Evolutionary conservation across 169 alveolate genomes (phyloP).

Genomic region (Eimeria nieschulzi): DNA sequence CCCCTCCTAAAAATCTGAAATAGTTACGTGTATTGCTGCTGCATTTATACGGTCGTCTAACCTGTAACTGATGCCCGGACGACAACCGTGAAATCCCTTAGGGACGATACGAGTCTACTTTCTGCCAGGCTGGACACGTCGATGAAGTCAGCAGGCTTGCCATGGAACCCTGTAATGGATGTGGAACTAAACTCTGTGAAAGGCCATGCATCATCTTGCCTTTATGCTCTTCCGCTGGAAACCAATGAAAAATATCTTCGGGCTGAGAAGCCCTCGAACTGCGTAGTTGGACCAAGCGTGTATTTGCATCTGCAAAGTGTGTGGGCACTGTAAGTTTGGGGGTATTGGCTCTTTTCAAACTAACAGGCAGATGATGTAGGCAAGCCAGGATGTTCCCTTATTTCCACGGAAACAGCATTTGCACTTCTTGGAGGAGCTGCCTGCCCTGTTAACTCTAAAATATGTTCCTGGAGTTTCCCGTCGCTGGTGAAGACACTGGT

Average conservation of each 20-base stretch:
- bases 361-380: background rate
- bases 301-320: background rate
- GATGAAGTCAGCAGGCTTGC: constrained; percentile 78
- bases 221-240: constrained; percentile 57
- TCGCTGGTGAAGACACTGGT: too few species aligned
- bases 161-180: constrained; percentile 78
- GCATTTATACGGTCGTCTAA: background rate
- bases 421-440: too few species aligned
- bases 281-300: background rate
- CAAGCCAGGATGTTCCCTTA: too few species aligned
- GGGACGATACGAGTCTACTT: constrained; percentile 66
- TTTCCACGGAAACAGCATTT: too few species aligned
- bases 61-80: constrained; percentile 80
- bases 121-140: constrained; percentile 80
- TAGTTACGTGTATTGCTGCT: background rate
- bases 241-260: constrained; percentile 73
- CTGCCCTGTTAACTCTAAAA: too few species aligned
- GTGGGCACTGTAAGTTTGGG: background rate
- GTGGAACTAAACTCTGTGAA: background rate
- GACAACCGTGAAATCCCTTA: constrained; percentile 79
- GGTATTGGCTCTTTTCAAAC: background rate
- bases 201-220: background rate
- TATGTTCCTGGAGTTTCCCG: too few species aligned
- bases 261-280: constrained; percentile 11
- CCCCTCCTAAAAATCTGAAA: constrained; percentile 16